Evolutionary conservation across 2,329 filamentous ascomycete genomes (phyloP), one percentile per base, ranked within the genome.

Genomic region (Sporothrix brasiliensis): DNA sequence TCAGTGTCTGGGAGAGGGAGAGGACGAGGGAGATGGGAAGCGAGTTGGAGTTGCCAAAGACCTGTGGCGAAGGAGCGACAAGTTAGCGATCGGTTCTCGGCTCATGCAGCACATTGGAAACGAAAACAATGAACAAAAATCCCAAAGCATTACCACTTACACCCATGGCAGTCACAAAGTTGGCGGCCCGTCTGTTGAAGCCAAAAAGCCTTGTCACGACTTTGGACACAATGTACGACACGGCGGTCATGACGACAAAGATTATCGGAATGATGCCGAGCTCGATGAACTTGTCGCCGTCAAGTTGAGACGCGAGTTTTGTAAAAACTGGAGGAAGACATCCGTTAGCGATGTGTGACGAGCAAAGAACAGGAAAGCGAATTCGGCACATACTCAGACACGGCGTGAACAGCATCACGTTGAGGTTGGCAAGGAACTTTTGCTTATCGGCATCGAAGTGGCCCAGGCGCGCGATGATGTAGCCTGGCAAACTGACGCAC

Each of bases 31-130:
- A 99, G 73, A 99, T 98, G 0, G 95, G 95, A 24, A 99, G 86
- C 21, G 95, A 98, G 81, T 99, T 99, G 47, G 94, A 98, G 80
- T 99, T 99, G 76, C 94, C 95, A 79, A 99, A 99, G 65, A 98
- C 88, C 87, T 89, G 73, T 21, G 34, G 6, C 19, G 27, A 39
- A 60, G 19, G 49, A 34, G 21, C 14, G 13, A 60, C 24, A 50
- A 24, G 30, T 65, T 21, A 70, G 67, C 27, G 9, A 47, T 11
- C 21, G 24, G n/a, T 10, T 24, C 3, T 49, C 5, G 19, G 6
- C 19, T 19, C 9, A 2, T 2, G 9, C 19, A 5, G 9, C 49
- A 21, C 19, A 50, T 44, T 13, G 41, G n/a, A 16, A 11, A 49
- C 49, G 39, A 24, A 5, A 30, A 27, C 30, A 34, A 34, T 3